Evolutionary conservation across 352 stramenopile species (phyloP).

Genomic region (Globisporangium canariense): DNA sequence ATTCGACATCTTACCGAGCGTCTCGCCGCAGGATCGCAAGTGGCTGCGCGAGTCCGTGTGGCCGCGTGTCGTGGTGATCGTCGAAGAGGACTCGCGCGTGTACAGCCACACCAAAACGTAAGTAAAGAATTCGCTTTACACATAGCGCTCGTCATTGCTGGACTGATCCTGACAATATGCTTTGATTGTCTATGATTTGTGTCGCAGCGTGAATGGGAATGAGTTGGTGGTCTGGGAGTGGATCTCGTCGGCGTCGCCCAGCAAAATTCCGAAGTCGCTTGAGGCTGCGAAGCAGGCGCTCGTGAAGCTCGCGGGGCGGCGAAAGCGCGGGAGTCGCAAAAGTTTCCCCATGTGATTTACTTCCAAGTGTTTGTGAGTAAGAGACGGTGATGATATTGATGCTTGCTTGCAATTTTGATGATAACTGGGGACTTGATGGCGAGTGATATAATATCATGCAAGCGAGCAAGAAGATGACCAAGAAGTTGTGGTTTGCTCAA

Average conservation of each 20-base stretch:
- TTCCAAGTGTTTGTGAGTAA: neutral
- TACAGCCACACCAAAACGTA: constrained; percentile 39
- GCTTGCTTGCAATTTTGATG: neutral
- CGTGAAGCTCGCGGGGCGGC: constrained; percentile 7
- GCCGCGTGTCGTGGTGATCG: constrained; percentile 49
- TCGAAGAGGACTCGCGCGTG: constrained; percentile 60
- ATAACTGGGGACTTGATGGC: neutral
- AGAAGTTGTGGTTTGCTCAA: neutral
- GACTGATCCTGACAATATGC: constrained; percentile 8
- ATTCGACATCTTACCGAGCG: constrained; percentile 34
- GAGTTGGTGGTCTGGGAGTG: constrained; percentile 63
- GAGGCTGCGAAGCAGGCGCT: constrained; percentile 12
- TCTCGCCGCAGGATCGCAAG: constrained; percentile 37
- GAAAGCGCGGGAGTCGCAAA: constrained; percentile 16
- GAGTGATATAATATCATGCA: too few relatives aligned
- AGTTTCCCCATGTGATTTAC: constrained; percentile 18
- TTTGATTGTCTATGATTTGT: constrained; percentile 11
- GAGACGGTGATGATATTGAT: neutral
- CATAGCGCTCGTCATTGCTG: neutral
- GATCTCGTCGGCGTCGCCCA: constrained; percentile 43
- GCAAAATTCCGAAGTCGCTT: constrained; percentile 17
- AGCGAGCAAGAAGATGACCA: neutral
- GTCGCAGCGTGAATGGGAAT: constrained; percentile 30
- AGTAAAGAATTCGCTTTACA: constrained; percentile 3
- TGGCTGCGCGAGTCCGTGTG: constrained; percentile 57